Evolutionary conservation across 805 yeast genomes (phyloP), one percentile per base, ranked within the genome.

Genomic region (Metahyphopichia silvanorum): DNA sequence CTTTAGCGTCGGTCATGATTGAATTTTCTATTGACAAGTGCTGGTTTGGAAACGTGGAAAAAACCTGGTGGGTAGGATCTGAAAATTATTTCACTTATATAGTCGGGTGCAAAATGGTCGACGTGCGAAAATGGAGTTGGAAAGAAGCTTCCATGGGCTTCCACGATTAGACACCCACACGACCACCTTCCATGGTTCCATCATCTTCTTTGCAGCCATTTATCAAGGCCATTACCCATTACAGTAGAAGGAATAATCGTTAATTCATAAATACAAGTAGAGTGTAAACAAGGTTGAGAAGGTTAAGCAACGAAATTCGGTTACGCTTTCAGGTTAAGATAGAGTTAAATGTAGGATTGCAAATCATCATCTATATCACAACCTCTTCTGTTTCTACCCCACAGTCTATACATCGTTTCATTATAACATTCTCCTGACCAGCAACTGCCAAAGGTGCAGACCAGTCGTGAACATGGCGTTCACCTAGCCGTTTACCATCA

Each of bases 331-430:
- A n/a, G n/a, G n/a, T n/a, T n/a, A n/a, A n/a, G n/a, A n/a, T n/a
- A n/a, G n/a, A n/a, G n/a, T n/a, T n/a, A n/a, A n/a, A n/a, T n/a
- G n/a, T n/a, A n/a, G n/a, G n/a, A n/a, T n/a, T n/a, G n/a, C n/a
- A n/a, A n/a, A n/a, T n/a, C n/a, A n/a, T n/a, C n/a, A n/a, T 11
- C 29, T 30, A 68, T 40, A 81, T 59, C 5, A 72, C 39, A n/a
- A 84, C 56, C 54, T 88, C 96, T 48, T 86, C 93, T 0, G 80
- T 77, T 47, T 86, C 93, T 44, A 87, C 68, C 1, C 96, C 96
- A 61, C 97, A 88, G 17, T 72, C 83, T 2, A 69, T 56, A 51
- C 97, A 88, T 38, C 93, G 61, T 42, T 86, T 65, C 36, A 67
- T 73, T 13, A 76, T 67, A 32, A 53, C 34, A 11, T 50, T 51